Conservation (phyloP, 306 rosid species). For the Sphenostylis stenocarpa region DNA sequence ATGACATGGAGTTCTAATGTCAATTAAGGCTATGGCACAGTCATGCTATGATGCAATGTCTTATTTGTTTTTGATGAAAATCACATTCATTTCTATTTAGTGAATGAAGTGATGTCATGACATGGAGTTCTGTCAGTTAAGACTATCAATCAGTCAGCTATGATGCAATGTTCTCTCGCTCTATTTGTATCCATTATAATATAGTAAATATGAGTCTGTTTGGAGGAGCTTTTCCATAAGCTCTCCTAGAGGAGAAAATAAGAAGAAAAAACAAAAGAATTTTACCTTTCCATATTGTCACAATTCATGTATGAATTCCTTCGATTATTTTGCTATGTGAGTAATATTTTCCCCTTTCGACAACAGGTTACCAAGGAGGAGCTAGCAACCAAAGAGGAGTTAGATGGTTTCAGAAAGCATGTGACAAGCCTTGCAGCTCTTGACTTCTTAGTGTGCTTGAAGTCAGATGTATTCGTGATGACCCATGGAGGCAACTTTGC, state of each 20-base stretch:
- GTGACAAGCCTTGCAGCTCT: conserved; percentile 98
- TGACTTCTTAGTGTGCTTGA: conserved; percentile 97
- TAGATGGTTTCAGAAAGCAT: conserved; percentile 89
- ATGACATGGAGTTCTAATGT: neutral
- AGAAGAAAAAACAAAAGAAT: no score
- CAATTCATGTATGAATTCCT: neutral
- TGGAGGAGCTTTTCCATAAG: no score
- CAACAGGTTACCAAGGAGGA: conserved; percentile 94
- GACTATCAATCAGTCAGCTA: conserved; percentile 11
- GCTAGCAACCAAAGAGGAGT: conserved; percentile 81
- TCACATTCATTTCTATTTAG: neutral
- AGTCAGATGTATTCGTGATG: conserved; percentile 97
- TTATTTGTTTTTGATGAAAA: conserved; percentile 15
- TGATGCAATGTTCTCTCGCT: conserved; percentile 1
- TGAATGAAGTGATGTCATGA: conserved; percentile 9
- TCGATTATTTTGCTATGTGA: conserved; percentile 1
- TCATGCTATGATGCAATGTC: neutral
- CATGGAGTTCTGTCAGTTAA: neutral
- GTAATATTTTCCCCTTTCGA: conserved; percentile 1
- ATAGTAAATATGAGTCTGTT: neutral
- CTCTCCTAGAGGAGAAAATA: no score
- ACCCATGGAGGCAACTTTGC: conserved; percentile 99
- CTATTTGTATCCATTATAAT: neutral
- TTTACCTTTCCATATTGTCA: neutral
- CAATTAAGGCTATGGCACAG: conserved; percentile 5